Conservation (phyloP, 176 grass and related monocot species). For the Avena atlantica region DNA sequence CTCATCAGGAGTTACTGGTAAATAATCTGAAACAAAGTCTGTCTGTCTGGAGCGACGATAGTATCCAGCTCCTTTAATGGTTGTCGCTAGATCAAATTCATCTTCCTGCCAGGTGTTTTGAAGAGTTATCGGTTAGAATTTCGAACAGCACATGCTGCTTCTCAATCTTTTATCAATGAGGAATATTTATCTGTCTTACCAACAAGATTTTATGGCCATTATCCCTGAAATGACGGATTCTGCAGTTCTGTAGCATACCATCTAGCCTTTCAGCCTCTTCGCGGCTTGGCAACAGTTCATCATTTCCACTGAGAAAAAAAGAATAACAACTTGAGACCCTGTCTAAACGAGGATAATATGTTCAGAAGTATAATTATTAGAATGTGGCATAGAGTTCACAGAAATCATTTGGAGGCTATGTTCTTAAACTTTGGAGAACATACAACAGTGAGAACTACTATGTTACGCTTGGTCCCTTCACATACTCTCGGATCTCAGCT, state of each 20-base stretch:
- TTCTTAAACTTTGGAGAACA: neutral
- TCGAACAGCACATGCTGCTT: neutral
- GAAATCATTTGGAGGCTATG: neutral
- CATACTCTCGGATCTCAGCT: neutral
- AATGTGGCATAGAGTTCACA: neutral
- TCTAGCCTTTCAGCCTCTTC: slow-evolving; percentile 80
- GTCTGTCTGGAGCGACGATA: slow-evolving; percentile 71
- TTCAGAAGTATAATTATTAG: neutral
- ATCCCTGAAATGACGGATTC: slow-evolving; percentile 74
- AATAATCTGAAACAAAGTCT: slow-evolving; percentile 72
- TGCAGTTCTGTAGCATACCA: slow-evolving; percentile 58
- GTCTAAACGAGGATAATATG: neutral
- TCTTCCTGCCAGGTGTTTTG: slow-evolving; percentile 60
- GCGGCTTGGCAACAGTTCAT: slow-evolving; percentile 79
- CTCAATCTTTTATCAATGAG: neutral
- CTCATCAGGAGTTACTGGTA: slow-evolving; percentile 68
- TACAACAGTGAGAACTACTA: neutral
- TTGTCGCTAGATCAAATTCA: slow-evolving; percentile 67
- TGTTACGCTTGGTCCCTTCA: neutral
- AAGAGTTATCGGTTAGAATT: neutral
- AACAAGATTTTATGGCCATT: slow-evolving; percentile 81
- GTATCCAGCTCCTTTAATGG: slow-evolving; percentile 78
- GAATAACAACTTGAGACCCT: slow-evolving; percentile 43
- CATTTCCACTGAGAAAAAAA: slow-evolving; percentile 72
- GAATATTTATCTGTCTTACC: slow-evolving; percentile 45